A percentile compares a stretch with the other conserved stretches of the same genome.
Evolutionary conservation across 352 stramenopile genomes (phyloP).

Genomic region (Globisporangium takayamanum): DNA sequence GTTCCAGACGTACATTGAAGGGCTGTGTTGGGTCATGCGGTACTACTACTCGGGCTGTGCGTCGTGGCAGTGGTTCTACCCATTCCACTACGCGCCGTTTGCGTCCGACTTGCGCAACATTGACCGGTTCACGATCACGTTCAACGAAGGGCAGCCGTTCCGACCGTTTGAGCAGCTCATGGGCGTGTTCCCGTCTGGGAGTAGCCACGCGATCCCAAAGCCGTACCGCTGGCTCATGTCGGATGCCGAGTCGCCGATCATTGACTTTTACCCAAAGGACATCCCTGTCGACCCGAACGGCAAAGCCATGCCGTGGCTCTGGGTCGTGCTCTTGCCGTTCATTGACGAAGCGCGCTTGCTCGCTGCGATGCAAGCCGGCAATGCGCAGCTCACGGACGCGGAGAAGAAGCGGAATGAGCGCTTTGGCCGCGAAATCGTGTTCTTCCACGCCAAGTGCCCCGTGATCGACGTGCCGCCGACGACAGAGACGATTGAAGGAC

Average conservation of each 20-base stretch:
- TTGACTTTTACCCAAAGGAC: slow-evolving; percentile 95
- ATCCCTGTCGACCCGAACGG: slow-evolving; percentile 98
- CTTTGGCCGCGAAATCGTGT: slow-evolving; percentile 78
- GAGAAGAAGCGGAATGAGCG: slow-evolving; percentile 83
- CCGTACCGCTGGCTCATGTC: slow-evolving; percentile 95
- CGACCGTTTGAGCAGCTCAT: slow-evolving; percentile 97
- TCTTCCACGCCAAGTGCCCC: slow-evolving; percentile 68
- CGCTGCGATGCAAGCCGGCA: slow-evolving; percentile 74
- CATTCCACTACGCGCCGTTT: slow-evolving; percentile 98
- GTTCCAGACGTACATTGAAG: slow-evolving; percentile 96
- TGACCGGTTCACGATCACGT: slow-evolving; percentile 87
- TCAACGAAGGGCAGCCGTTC: slow-evolving; percentile 94
- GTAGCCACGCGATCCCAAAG: slow-evolving; percentile 90
- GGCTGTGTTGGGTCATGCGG: slow-evolving; percentile 97
- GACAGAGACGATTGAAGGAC: slow-evolving; percentile 31
- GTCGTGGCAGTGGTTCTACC: slow-evolving; percentile 99
- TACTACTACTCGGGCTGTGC: slow-evolving; percentile 99
- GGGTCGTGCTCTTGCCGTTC: slow-evolving; percentile 98
- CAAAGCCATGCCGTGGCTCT: slow-evolving; percentile 98
- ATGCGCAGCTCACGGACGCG: slow-evolving; percentile 54
- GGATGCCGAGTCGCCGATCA: slow-evolving; percentile 93
- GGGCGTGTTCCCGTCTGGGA: slow-evolving; percentile 96
- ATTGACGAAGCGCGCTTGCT: slow-evolving; percentile 96
- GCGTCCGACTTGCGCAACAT: slow-evolving; percentile 90
- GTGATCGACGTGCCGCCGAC: slow-evolving; percentile 38